Evolutionary conservation across 306 rosid species (phyloP).

Genomic region (Pterocarpus santalinus): DNA sequence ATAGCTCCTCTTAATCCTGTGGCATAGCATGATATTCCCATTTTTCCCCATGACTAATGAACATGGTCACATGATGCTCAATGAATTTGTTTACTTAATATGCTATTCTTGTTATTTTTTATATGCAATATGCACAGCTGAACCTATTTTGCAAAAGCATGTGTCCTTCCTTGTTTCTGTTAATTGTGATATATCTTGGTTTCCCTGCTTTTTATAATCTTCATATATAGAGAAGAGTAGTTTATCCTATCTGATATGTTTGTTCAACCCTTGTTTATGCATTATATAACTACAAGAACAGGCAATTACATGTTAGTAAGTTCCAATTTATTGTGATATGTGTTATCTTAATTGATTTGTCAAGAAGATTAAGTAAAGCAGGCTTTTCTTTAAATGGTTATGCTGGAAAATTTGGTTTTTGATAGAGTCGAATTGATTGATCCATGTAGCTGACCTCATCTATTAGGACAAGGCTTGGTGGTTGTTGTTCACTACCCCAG

Average conservation of each 20-base stretch:
- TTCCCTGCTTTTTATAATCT: constrained; percentile 9
- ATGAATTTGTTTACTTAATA: not conserved
- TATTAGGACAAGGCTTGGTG: not conserved
- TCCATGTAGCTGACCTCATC: constrained; percentile 1
- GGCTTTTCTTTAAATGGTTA: not conserved
- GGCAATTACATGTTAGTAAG: constrained; percentile 5
- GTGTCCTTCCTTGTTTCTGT: constrained; percentile 1
- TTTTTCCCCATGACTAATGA: constrained; percentile 35
- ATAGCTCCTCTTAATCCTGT: constrained; percentile 41
- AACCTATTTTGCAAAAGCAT: not conserved
- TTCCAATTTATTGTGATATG: constrained; percentile 17
- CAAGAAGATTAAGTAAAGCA: not conserved
- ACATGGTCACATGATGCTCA: constrained; percentile 23
- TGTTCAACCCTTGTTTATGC: not conserved
- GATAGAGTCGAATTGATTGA: not conserved
- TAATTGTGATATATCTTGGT: constrained; percentile 16
- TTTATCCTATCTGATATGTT: constrained; percentile 11
- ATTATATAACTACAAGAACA: not conserved
- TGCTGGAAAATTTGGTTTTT: constrained; percentile 10
- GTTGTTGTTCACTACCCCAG: constrained; percentile 1
- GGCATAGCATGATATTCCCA: constrained; percentile 18
- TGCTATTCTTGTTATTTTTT: constrained; percentile 16
- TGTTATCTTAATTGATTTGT: constrained; percentile 14
- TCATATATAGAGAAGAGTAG: not conserved
- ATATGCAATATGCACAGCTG: constrained; percentile 14